phyloP scores from a whole-genome alignment of 1,284 basidiomycete genomes.

The Tilletia setariae region DNA sequence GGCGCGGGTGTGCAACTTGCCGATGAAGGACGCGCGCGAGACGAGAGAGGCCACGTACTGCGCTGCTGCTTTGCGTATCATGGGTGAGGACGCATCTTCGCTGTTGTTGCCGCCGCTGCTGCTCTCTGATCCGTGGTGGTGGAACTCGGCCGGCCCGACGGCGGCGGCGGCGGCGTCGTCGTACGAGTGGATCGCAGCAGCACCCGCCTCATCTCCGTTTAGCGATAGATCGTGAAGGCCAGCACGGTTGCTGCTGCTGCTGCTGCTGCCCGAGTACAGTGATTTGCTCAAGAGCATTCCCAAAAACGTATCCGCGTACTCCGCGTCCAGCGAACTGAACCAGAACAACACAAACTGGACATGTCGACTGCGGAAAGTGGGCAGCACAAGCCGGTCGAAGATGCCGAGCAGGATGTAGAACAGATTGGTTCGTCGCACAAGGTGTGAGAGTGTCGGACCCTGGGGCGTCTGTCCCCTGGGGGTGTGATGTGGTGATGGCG shows the following conservation, averaged over 20 bases:
- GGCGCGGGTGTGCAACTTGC: slow-evolving; percentile 69
- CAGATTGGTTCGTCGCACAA: slow-evolving; percentile 23
- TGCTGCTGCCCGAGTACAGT: slow-evolving; percentile 62
- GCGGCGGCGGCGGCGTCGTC: background rate
- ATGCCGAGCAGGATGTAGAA: slow-evolving; percentile 86
- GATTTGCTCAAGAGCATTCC: slow-evolving; percentile 87
- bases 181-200: background rate
- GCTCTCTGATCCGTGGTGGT: slow-evolving; percentile 55
- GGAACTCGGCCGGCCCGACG: slow-evolving; percentile 53
- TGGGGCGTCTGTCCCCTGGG: too few species aligned
- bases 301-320: slow-evolving; percentile 88
- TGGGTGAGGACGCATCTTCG: slow-evolving; percentile 35
- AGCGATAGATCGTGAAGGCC: too few species aligned
- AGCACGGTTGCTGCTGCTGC: too few species aligned
- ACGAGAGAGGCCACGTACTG: slow-evolving; percentile 71
- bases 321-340: slow-evolving; percentile 81
- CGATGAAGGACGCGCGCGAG: slow-evolving; percentile 82
- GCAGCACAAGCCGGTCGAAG: slow-evolving; percentile 87
- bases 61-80: slow-evolving; percentile 49
- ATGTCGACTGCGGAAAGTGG: slow-evolving; percentile 93
- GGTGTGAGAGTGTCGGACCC: background rate
- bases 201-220: background rate
- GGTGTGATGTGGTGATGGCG: background rate
- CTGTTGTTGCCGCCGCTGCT: slow-evolving; percentile 20
- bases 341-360: slow-evolving; percentile 97